These are phyloP conservation scores for Mortierella alpina DNA, from an alignment of 192 early-diverging fungal species.

Conservation along the genomic window DNA sequence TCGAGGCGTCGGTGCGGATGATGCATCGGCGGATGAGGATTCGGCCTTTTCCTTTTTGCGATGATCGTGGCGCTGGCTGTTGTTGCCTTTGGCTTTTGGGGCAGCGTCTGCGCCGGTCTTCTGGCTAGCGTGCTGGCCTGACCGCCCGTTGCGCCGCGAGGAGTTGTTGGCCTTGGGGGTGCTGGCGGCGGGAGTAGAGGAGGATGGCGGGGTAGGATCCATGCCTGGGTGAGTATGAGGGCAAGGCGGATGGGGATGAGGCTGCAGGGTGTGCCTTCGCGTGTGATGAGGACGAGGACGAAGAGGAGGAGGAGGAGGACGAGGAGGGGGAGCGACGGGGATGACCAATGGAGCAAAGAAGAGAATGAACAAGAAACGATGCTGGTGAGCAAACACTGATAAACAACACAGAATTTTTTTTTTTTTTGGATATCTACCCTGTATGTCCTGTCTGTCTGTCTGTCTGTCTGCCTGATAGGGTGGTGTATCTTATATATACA, in stretches of 20 bases:
- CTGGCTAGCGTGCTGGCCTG: slow-evolving; percentile 4
- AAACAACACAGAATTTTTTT: too few species aligned
- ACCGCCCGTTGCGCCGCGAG: not conserved
- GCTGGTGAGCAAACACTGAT: too few species aligned
- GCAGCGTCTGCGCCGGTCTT: not conserved
- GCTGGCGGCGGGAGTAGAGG: not conserved
- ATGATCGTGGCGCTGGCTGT: slow-evolving; percentile 25
- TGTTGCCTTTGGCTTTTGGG: slow-evolving; percentile 7
- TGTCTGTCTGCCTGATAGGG: too few species aligned
- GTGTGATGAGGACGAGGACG: not conserved
- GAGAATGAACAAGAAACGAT: not conserved
- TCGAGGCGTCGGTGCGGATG: slow-evolving; percentile 7
- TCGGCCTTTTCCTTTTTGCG: slow-evolving; percentile 17
- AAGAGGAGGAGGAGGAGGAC: not conserved
- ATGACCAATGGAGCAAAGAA: slow-evolving; percentile 40
- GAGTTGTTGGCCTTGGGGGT: not conserved
- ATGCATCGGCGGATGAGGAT: not conserved
- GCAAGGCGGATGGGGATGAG: too few species aligned
- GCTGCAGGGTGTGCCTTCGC: not conserved
- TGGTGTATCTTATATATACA: too few species aligned
- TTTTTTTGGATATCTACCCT: too few species aligned
- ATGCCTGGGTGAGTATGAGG: not conserved
- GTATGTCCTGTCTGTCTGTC: too few species aligned
- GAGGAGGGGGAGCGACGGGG: slow-evolving; percentile 51
- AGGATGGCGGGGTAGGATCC: slow-evolving; percentile 15